Evolutionary conservation across 2,329 filamentous ascomycete genomes (phyloP), one percentile per base, ranked within the genome.

Genomic region (Lachnellula occidentalis): DNA sequence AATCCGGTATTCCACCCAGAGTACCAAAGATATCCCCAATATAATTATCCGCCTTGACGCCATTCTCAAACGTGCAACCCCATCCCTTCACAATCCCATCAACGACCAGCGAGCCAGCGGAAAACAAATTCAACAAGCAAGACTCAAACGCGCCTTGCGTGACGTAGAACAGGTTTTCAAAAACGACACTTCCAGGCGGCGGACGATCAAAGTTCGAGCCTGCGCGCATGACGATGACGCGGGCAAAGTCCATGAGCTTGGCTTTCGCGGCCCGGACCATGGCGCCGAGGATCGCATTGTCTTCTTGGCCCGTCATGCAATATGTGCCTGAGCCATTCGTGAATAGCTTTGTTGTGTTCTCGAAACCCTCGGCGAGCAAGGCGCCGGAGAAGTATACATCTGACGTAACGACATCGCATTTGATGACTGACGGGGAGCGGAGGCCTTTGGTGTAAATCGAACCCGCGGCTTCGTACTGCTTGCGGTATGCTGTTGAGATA

Each of bases 191-290:
- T 68, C 78, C 79, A 0, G 80, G 78, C 22, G 81, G 85, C 0
- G 84, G 84, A 5, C 87, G 80, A 66, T 90, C 87, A 65, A 90
- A 90, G 71, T 90, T 82, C 9, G 83, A 86, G 1, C 78, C 83
- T 64, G 83, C 83, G 27, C 87, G 78, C 77, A 89, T 81, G 55
- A 89, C 70, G 52, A 90, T 84, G 58, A 87, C 77, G 3, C 87
- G 78, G 5, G 74, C 69, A 68, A 87, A 90, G 67, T 90, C 87
- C 4, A 85, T 78, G 4, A 81, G 64, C 2, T 79, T 77, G 58
- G 75, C 73, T 21, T 79, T 70, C 0, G 82, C 79, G 1, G 78
- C 78, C 12, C 86, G 78, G 19, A 88, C 69, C 27, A 90, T 72
- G 5, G 80, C 85, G 62, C 86, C 84, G 1, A 89, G 77, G 0